A percentile compares a stretch with the other conserved stretches of the same genome.
Evolutionary conservation across 208 protist species (phyloP).

Genomic region (Plasmodiophora brassicae): DNA sequence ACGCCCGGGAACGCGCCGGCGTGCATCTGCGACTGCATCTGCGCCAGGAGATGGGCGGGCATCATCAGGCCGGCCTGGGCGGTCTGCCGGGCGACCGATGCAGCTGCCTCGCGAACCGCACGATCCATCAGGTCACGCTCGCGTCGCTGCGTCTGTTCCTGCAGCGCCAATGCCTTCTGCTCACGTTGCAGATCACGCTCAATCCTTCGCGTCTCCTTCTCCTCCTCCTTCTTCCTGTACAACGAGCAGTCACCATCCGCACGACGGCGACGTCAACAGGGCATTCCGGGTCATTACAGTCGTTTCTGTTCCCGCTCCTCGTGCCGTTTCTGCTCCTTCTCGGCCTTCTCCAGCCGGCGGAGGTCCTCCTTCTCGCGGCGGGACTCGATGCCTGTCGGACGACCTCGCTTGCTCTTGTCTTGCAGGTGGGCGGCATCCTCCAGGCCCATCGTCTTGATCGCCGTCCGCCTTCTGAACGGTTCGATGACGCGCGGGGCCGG

Average conservation of each 20-base stretch:
- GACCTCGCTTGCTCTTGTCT: background rate
- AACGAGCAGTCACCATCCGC: too few species aligned
- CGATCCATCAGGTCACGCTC: background rate
- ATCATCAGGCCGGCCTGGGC: background rate
- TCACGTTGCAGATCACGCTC: background rate
- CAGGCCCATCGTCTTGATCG: background rate
- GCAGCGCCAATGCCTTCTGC: background rate
- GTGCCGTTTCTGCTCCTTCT: constrained; percentile 22
- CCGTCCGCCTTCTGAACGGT: background rate
- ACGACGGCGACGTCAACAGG: too few species aligned
- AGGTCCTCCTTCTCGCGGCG: background rate
- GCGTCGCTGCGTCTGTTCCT: background rate
- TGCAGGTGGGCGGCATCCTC: constrained; percentile 14
- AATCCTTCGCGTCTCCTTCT: background rate
- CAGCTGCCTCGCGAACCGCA: background rate
- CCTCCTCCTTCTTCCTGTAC: constrained; percentile 21
- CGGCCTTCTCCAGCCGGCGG: background rate
- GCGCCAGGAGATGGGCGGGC: background rate
- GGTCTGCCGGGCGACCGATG: background rate
- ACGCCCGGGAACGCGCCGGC: background rate
- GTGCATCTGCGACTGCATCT: background rate
- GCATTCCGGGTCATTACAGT: too few species aligned
- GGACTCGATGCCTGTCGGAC: background rate
- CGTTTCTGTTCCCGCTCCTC: constrained; percentile 1
- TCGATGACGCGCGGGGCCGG: background rate